Base-by-base conservation (phyloP, 768 basidiomycete species). In the Cystobasidium tubakii region DNA sequence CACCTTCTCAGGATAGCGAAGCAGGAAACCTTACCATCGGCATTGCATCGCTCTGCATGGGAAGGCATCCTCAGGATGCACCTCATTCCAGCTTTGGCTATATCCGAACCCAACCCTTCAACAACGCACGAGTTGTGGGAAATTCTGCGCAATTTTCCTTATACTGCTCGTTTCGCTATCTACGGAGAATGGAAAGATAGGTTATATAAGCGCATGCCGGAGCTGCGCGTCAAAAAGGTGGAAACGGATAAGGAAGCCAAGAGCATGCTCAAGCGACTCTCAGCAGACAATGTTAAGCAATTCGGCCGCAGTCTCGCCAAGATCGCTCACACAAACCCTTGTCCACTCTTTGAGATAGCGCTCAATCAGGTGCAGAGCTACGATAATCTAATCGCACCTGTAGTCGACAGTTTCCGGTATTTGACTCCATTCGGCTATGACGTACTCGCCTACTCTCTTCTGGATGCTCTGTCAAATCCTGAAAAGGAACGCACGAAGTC, bases 281-380 rank as follows among this genome's bases (percentile, higher is more conserved):
- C 76, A 46, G 77, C 74, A 44, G 80, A 80, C 71, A 92, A 90
- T 19, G 87, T 90, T 71, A 90, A 92, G 79, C 85, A 89, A 1
- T 85, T 96, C 17, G 89, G 92, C 33, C 89, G 94, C 23, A 86
- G 89, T 1, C 87, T 98, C 29, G 94, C 91, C 15, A 97, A 98
- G 82, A 83, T 95, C 67, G 91, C 91, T 17, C 93, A 98, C 81
- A 89, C 90, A 21, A 96, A 98, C 79, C 96, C 96, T 3, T 89
- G 88, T 77, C 88, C 94, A 63, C 87, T 98, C 77, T 98, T 97
- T 83, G 80, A 86, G 27, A 90, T 90, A 75, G 91, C 90, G 0
- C 88, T 99, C 60, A 88, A 89, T 76, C 96, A 98, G 81, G 90
- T 97, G 73, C 92, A 92, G 89, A 88, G 91, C 17, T 99, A 99